A percentile compares a stretch with the other conserved stretches of the same genome.
These are phyloP conservation scores for Russula abietina DNA, from an alignment of 768 basidiomycete species.

Conservation along the genomic window DNA sequence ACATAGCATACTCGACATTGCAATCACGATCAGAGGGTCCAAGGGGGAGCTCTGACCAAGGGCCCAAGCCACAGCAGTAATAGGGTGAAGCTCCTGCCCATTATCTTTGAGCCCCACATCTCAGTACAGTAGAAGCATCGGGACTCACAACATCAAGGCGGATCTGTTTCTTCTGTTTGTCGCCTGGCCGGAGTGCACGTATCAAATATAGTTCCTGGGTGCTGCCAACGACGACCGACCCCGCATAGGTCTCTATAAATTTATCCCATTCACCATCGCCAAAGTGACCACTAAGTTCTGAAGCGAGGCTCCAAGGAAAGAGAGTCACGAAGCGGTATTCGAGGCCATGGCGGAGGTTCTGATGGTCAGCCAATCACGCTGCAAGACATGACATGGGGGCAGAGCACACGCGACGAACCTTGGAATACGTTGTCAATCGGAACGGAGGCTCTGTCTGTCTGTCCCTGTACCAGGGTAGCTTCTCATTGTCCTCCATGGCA, in stretches of 20 bases:
- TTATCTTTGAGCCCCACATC: background rate
- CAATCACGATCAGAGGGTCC: slow-evolving; percentile 57
- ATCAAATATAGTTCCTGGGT: slow-evolving; percentile 17
- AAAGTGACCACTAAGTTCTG: background rate
- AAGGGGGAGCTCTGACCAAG: slow-evolving; percentile 39
- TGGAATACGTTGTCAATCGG: slow-evolving; percentile 37
- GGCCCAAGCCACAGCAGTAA: slow-evolving; percentile 53
- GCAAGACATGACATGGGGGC: slow-evolving; percentile 14
- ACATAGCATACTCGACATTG: slow-evolving; percentile 49
- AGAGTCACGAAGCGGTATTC: slow-evolving; percentile 25
- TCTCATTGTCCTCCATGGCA: slow-evolving; percentile 10
- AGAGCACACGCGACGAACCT: slow-evolving; percentile 36
- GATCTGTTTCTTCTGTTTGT: slow-evolving; percentile 14
- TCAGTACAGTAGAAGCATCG: background rate
- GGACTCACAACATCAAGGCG: slow-evolving; percentile 14
- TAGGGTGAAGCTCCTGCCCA: slow-evolving; percentile 22
- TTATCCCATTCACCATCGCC: slow-evolving; percentile 11
- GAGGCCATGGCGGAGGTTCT: slow-evolving; percentile 44
- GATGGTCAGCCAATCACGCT: slow-evolving; percentile 33
- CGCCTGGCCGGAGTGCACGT: background rate
- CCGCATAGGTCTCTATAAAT: slow-evolving; percentile 2
- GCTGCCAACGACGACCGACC: slow-evolving; percentile 14
- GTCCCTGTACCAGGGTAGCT: slow-evolving; percentile 33
- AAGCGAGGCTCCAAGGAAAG: slow-evolving; percentile 24
- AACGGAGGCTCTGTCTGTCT: slow-evolving; percentile 36